These are phyloP conservation scores for Pyrrhoderma lamaoense DNA, from an alignment of 1,284 basidiomycete genomes.

Conservation along the genomic window DNA sequence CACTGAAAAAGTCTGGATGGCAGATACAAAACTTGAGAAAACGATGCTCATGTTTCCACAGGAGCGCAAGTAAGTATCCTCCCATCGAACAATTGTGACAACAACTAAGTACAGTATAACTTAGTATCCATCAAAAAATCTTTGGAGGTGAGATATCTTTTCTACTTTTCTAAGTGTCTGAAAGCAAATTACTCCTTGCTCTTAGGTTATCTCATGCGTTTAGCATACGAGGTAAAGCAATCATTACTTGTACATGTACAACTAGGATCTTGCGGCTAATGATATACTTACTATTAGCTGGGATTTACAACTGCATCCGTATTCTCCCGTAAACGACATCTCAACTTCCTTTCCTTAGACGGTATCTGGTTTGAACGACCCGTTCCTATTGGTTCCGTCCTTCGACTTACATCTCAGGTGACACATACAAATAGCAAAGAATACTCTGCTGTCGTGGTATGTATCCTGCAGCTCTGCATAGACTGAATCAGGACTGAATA, in stretches of 20 bases:
- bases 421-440: slow-evolving; percentile 43
- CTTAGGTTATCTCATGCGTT: slow-evolving; percentile 49
- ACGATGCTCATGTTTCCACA: slow-evolving; percentile 82
- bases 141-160: slow-evolving; percentile 48
- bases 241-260: not conserved
- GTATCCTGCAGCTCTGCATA: slow-evolving; percentile 21
- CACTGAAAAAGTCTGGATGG: slow-evolving; percentile 56
- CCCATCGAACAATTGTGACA: too few relatives aligned
- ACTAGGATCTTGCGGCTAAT: not conserved
- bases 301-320: slow-evolving; percentile 68
- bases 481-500: slow-evolving; percentile 14
- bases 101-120: not conserved
- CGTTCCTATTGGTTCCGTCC: slow-evolving; percentile 75
- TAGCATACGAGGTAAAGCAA: slow-evolving; percentile 56
- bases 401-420: slow-evolving; percentile 64
- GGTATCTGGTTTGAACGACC: slow-evolving; percentile 75
- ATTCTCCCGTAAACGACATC: slow-evolving; percentile 54
- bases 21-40: slow-evolving; percentile 55
- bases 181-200: not conserved
- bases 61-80: slow-evolving; percentile 75
- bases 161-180: not conserved
- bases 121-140: slow-evolving; percentile 71
- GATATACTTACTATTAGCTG: slow-evolving; percentile 37
- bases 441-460: slow-evolving; percentile 46
- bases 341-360: slow-evolving; percentile 72